phyloP scores from a whole-genome alignment of 106 monocot species.

The Dendrobium chrysotoxum region DNA sequence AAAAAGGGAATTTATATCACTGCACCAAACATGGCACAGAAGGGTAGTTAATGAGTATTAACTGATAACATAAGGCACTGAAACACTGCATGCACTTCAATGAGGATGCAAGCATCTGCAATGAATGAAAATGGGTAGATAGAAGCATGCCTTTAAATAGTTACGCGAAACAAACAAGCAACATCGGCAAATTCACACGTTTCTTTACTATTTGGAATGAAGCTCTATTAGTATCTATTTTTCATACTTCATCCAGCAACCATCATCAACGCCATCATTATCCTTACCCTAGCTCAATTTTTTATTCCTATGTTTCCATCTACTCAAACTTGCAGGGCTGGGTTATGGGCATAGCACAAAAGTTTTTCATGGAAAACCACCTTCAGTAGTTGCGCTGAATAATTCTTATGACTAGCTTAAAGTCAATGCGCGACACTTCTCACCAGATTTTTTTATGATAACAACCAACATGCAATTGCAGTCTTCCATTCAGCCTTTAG shows the following conservation, averaged over 20 bases:
- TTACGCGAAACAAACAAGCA: not conserved
- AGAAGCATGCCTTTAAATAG: not conserved
- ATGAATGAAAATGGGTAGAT: not conserved
- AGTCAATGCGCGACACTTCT: not conserved
- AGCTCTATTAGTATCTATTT: not conserved
- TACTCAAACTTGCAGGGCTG: too few relatives aligned
- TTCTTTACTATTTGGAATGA: not conserved
- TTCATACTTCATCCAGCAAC: not conserved
- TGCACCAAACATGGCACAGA: not conserved
- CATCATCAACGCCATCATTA: not conserved
- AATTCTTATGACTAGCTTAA: not conserved
- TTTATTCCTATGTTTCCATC: too few relatives aligned
- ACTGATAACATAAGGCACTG: not conserved
- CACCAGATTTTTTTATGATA: not conserved
- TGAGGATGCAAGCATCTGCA: not conserved
- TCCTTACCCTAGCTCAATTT: not conserved
- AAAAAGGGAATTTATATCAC: not conserved
- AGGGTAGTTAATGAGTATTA: not conserved
- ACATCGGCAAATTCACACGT: not conserved
- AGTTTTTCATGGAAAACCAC: not conserved
- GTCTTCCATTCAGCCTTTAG: too few relatives aligned
- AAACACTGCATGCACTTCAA: not conserved
- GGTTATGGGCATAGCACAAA: too few relatives aligned
- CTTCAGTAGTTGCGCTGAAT: not conserved
- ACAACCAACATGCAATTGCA: not conserved